These are phyloP conservation scores for Xylaria telfairii DNA, from an alignment of 495 filamentous ascomycete genomes.

Conservation along the genomic window DNA sequence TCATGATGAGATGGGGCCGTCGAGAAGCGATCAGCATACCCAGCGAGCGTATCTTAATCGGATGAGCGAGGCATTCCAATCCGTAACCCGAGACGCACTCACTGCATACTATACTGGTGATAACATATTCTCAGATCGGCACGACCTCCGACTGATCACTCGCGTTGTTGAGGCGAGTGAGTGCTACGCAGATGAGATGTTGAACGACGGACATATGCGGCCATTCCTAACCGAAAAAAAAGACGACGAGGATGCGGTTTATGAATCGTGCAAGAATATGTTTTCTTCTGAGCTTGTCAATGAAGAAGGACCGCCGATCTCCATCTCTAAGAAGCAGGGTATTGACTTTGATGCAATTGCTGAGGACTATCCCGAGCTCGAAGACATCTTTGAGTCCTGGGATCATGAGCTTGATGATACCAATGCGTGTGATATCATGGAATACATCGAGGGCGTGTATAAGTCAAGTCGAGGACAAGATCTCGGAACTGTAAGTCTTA, in stretches of 20 bases:
- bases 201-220: conserved; percentile 47
- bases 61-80: conserved; percentile 52
- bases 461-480: conserved; percentile 40
- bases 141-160: conserved; percentile 52
- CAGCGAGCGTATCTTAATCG: conserved; percentile 45
- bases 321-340: background rate
- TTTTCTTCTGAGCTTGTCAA: background rate
- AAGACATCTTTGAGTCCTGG: conserved; percentile 30
- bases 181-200: conserved; percentile 49
- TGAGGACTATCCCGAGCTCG: conserved; percentile 33
- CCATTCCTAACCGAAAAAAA: conserved; percentile 36
- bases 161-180: conserved; percentile 49
- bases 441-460: conserved; percentile 36
- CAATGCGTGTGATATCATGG: conserved; percentile 29
- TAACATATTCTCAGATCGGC: conserved; percentile 45
- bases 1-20: conserved; percentile 50
- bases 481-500: conserved; percentile 37
- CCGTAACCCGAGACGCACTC: conserved; percentile 38
- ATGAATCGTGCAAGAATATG: background rate
- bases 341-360: background rate
- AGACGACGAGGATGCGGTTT: background rate
- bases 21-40: conserved; percentile 30
- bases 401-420: background rate
- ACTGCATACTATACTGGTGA: conserved; percentile 50
- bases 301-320: background rate